Conservation (phyloP, 2,329 filamentous ascomycete genomes). For the Aurifilum marmelostoma region DNA sequence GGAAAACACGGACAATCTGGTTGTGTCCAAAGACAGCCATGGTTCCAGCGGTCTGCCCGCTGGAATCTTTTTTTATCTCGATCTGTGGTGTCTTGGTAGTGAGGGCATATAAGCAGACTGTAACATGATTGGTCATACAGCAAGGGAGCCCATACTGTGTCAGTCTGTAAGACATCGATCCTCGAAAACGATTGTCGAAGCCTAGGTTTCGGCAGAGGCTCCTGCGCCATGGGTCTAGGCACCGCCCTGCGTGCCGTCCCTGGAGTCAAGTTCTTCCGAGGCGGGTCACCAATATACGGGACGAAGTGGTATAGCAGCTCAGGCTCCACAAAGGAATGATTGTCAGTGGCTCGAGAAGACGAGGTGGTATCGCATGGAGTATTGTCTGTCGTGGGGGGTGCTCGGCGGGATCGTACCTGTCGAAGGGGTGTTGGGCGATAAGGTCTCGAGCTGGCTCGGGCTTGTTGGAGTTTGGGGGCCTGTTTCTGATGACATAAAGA, state of each 20-base stretch:
- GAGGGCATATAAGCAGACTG: neutral
- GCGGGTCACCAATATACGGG: neutral
- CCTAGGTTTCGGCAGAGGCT: neutral
- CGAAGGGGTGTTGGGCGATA: neutral
- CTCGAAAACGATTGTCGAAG: neutral
- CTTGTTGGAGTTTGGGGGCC: neutral
- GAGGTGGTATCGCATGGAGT: neutral
- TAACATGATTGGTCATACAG: neutral
- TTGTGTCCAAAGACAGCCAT: neutral
- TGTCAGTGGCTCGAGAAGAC: neutral
- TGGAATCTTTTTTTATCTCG: neutral
- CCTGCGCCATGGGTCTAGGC: neutral
- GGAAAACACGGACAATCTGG: neutral
- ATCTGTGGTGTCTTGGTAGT: neutral
- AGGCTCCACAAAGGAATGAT: neutral
- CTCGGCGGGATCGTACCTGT: neutral
- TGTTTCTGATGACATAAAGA: neutral
- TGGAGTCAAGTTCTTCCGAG: neutral
- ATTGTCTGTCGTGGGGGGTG: neutral
- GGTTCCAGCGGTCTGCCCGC: neutral
- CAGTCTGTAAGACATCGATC: neutral
- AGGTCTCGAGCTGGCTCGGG: neutral
- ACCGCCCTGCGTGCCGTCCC: neutral
- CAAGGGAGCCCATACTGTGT: neutral
- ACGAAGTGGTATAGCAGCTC: neutral